These are phyloP conservation scores for Penicillium malachiteum DNA, from an alignment of 495 filamentous ascomycete genomes.

Conservation along the genomic window DNA sequence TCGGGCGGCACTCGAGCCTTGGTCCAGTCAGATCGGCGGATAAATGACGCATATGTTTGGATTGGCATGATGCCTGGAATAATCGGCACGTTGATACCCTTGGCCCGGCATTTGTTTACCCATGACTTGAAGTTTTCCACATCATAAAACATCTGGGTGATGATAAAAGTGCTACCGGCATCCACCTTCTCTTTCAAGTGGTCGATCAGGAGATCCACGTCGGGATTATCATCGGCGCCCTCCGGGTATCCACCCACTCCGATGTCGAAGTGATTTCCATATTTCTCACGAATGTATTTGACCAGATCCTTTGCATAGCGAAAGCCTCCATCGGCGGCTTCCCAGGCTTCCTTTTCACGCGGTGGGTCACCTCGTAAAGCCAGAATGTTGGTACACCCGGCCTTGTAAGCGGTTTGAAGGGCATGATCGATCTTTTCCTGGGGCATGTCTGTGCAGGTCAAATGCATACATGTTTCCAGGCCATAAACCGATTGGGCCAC, in stretches of 20 bases:
- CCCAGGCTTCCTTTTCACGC: constrained; percentile 91
- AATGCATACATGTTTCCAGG: constrained; percentile 97
- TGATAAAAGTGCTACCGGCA: constrained; percentile 86
- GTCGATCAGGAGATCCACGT: constrained; percentile 79
- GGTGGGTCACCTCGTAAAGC: constrained; percentile 94
- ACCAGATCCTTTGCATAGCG: constrained; percentile 92
- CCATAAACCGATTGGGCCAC: constrained; percentile 96
- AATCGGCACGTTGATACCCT: constrained; percentile 86
- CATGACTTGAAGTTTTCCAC: constrained; percentile 90
- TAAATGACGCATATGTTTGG: constrained; percentile 87
- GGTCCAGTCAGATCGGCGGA: constrained; percentile 86
- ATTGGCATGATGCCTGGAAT: constrained; percentile 99
- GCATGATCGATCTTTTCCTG: constrained; percentile 86
- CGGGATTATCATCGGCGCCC: constrained; percentile 87
- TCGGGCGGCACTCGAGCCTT: constrained; percentile 74
- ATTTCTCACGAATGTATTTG: constrained; percentile 83
- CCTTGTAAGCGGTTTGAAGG: constrained; percentile 83
- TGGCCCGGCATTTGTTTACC: constrained; percentile 79
- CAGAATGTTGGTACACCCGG: constrained; percentile 96
- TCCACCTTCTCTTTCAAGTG: constrained; percentile 98
- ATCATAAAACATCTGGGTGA: constrained; percentile 99
- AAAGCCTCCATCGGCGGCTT: constrained; percentile 79
- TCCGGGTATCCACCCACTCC: constrained; percentile 97
- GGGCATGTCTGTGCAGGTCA: constrained; percentile 98
- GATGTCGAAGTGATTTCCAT: constrained; percentile 96